Conservation (phyloP, 1,284 basidiomycete species). For the Hemileia vastatrix region DNA sequence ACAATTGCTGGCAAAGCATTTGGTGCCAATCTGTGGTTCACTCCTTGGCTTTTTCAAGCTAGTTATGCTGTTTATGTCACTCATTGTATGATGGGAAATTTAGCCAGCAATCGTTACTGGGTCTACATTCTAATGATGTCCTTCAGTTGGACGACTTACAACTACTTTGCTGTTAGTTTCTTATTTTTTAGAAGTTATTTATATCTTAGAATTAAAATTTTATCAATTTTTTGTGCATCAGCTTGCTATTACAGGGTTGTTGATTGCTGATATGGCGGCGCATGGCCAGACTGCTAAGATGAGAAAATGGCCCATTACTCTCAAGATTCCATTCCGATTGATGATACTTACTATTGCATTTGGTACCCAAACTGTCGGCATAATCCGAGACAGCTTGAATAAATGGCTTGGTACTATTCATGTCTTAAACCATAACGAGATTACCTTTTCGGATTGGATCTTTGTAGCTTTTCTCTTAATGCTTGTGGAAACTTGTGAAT, state of each 20-base stretch:
- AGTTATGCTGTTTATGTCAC: constrained; percentile 38
- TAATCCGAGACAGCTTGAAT: constrained; percentile 41
- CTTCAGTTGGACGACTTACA: constrained; percentile 42
- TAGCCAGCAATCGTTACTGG: constrained; percentile 43
- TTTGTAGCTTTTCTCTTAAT: constrained; percentile 37
- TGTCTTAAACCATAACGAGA: constrained; percentile 35
- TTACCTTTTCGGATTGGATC: constrained; percentile 39
- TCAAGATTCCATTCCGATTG: constrained; percentile 32
- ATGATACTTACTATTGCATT: constrained; percentile 34
- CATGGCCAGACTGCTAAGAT: constrained; percentile 40
- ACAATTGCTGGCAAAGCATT: constrained; percentile 40
- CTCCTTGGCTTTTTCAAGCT: constrained; percentile 42
- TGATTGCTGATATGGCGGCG: constrained; percentile 39
- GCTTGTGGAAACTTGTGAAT: constrained; percentile 38
- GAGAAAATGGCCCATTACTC: constrained; percentile 34
- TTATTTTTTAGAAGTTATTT: too few species aligned
- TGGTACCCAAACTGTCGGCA: constrained; percentile 35
- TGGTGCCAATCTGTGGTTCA: constrained; percentile 41
- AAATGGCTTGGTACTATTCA: constrained; percentile 34
- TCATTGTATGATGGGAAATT: constrained; percentile 44
- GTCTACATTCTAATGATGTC: constrained; percentile 37
- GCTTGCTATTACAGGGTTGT: constrained; percentile 18
- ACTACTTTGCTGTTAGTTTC: constrained; percentile 33
- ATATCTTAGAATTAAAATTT: too few species aligned
- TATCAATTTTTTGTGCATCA: background rate